Evolutionary conservation across 768 basidiomycete genomes (phyloP).

Genomic region (Coprinellus aureogranulatus): DNA sequence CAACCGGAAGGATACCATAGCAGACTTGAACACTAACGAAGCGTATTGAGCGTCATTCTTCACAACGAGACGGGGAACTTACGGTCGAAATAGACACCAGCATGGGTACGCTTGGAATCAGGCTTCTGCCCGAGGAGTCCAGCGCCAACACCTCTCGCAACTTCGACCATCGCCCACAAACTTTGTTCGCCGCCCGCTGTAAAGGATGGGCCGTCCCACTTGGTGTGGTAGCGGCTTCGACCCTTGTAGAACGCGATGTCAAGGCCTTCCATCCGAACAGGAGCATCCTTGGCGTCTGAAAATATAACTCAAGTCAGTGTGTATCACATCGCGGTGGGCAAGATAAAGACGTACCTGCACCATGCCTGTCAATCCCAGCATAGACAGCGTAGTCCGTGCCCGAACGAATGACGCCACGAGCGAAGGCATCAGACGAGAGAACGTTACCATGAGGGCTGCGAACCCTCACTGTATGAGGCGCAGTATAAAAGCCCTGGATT

Average conservation of each 20-base stretch:
- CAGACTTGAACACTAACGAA: slow-evolving; percentile 55
- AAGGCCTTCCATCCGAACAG: slow-evolving; percentile 53
- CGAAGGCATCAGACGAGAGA: slow-evolving; percentile 66
- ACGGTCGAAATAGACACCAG: slow-evolving; percentile 72
- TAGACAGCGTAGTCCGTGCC: slow-evolving; percentile 77
- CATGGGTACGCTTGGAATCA: slow-evolving; percentile 5
- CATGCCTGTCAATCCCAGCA: slow-evolving; percentile 25
- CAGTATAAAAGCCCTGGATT: slow-evolving; percentile 46
- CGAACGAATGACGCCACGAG: slow-evolving; percentile 62
- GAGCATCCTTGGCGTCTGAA: neutral
- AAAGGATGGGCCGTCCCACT: slow-evolving; percentile 63
- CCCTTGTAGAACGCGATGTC: slow-evolving; percentile 79
- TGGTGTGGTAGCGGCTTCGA: slow-evolving; percentile 75
- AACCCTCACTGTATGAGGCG: slow-evolving; percentile 13
- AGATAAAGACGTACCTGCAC: slow-evolving; percentile 1
- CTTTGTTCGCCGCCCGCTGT: slow-evolving; percentile 49
- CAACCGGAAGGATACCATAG: slow-evolving; percentile 56
- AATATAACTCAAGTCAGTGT: neutral
- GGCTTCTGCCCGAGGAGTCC: slow-evolving; percentile 45
- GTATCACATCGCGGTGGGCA: neutral
- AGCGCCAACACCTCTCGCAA: slow-evolving; percentile 51
- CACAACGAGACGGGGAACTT: slow-evolving; percentile 22
- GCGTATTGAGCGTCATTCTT: neutral
- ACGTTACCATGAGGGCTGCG: slow-evolving; percentile 67
- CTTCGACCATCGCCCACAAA: slow-evolving; percentile 81